Base-by-base conservation (phyloP, 352 stramenopile genomes). In the Phytophthora pinifolia region DNA sequence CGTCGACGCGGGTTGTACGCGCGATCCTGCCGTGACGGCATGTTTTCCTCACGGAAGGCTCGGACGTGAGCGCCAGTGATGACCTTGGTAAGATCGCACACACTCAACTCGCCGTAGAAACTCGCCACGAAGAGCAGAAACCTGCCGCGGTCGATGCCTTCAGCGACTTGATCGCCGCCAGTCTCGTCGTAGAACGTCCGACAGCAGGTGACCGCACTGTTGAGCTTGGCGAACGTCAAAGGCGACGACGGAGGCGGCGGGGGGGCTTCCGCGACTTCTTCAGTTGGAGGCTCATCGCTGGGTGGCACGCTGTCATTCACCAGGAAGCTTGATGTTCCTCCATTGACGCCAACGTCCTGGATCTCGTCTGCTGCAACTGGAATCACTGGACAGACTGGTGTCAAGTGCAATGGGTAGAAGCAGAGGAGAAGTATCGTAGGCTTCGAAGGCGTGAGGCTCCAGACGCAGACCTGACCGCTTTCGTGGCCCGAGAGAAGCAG, bases 1-100 rank as follows among this genome's bases (percentile, higher is more conserved):
- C 83, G 70, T 0, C 83, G 70, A 6, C 79, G 74, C 15, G 83
- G 83, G 30, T 90, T 90, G 54, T 92, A 92, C 14, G 82, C 76
- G 9, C 79, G 57, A 32, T 75, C 58, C 22, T 88, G 65, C 13
- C 72, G 72, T 10, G 65, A 83, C 2, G 76, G 74, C 32, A 90
- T 62, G 14, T 71, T 86, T 34, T 87, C 70, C 17, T 87, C 68
- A 0, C 74, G 65, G 18, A 88, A 76, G 0, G 83, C 78, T 15
- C 72, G 72, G 6, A 83, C 64, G 7, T 72, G 52, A 0, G 69
- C 65, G 14, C 60, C 51, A 2, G 47, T 14, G 25, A 92, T 81
- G 5, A 83, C 56, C 6, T 71, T 55, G 5, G 76, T 86, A 15
- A 89, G 53, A 61, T 89, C 76, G 4, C 70, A 73, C 15, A 86